Evolutionary conservation across 495 filamentous ascomycete genomes (phyloP).

Genomic region (Darksidea phi): DNA sequence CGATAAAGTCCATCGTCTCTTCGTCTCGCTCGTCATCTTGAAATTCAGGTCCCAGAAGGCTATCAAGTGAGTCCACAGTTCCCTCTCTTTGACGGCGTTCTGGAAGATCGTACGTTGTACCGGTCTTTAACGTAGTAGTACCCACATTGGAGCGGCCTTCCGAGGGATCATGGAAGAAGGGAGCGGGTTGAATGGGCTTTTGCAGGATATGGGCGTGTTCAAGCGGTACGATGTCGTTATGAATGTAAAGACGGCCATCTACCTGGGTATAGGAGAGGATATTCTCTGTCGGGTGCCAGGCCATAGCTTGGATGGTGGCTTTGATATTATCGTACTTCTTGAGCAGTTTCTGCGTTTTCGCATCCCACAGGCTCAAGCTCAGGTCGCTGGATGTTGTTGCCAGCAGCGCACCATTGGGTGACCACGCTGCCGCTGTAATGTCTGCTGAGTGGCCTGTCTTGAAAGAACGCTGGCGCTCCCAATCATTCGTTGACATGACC

Average conservation of each 20-base stretch:
- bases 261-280: constrained; percentile 85
- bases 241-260: constrained; percentile 88
- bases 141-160: constrained; percentile 68
- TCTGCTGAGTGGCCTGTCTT: constrained; percentile 76
- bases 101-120: constrained; percentile 49
- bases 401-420: constrained; percentile 86
- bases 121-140: constrained; percentile 55
- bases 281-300: constrained; percentile 90
- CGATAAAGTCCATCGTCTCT: constrained; percentile 73
- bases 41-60: constrained; percentile 53
- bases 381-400: constrained; percentile 80
- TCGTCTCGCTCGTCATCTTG: constrained; percentile 34
- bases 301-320: constrained; percentile 74
- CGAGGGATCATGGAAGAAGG: constrained; percentile 79
- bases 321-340: constrained; percentile 47
- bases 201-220: constrained; percentile 62
- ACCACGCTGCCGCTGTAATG: constrained; percentile 86
- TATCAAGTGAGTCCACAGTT: constrained; percentile 60
- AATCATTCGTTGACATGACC: constrained; percentile 79
- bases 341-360: constrained; percentile 76
- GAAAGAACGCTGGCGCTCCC: constrained; percentile 79
- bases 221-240: constrained; percentile 70
- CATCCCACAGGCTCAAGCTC: constrained; percentile 83
- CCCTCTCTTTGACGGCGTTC: constrained; percentile 45
- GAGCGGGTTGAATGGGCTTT: constrained; percentile 67